A percentile compares a stretch with the other conserved stretches of the same genome.
Conservation (phyloP, 768 basidiomycete species). For the Hygrocybe coccinea region DNA sequence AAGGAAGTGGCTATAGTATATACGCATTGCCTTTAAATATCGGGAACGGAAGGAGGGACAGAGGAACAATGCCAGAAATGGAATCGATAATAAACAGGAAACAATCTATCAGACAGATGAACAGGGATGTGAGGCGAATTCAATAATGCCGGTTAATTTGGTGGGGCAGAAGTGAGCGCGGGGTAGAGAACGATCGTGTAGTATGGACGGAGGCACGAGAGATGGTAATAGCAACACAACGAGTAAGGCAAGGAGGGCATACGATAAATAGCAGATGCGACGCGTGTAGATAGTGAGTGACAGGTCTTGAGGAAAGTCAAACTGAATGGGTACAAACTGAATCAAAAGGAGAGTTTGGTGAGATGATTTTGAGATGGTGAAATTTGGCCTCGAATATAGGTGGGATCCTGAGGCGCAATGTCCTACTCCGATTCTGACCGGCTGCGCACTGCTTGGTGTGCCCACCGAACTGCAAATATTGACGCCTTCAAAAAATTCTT, state of each 20-base stretch:
- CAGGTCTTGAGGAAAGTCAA: background rate
- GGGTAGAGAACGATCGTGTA: no score
- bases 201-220: no score
- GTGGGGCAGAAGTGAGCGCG: background rate
- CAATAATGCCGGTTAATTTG: no score
- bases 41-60: background rate
- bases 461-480: constrained; percentile 72
- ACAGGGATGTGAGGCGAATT: background rate
- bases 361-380: constrained; percentile 5
- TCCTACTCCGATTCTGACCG: background rate
- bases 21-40: background rate
- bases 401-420: background rate
- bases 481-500: constrained; percentile 97
- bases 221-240: no score
- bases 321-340: background rate
- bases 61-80: background rate
- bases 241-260: background rate
- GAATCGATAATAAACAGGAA: background rate
- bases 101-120: background rate
- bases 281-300: background rate
- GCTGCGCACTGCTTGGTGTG: constrained; percentile 45
- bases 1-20: background rate
- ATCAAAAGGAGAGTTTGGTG: constrained; percentile 5
- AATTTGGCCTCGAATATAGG: background rate
- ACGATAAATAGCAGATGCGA: background rate